Percentiles rank a stretch among this genome's conserved stretches.
Evolutionary conservation across 176 grass and related monocot species (phyloP).

Genomic region (Triticum monococcum): DNA sequence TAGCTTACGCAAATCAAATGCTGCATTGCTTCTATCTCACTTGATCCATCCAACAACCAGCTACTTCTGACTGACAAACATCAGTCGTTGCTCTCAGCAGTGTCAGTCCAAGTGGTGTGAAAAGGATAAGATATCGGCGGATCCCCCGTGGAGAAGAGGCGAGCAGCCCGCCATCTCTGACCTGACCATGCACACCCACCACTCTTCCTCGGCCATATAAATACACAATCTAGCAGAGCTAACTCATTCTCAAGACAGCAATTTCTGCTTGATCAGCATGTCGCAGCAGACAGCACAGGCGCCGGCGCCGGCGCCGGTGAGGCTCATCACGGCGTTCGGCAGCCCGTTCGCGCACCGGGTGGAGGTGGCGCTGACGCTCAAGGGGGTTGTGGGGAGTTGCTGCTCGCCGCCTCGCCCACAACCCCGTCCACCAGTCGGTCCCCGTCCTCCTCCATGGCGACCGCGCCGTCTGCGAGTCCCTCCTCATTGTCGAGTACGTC

Average conservation of each 20-base stretch:
- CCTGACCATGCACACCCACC: not conserved
- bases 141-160: not conserved
- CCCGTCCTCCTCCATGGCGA: slow-evolving; percentile 53
- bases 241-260: no score
- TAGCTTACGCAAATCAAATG: no score
- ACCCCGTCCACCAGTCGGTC: slow-evolving; percentile 6
- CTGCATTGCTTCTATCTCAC: no score
- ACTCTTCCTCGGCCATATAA: not conserved
- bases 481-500: slow-evolving; percentile 50
- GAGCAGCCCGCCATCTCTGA: not conserved
- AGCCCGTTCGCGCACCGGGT: not conserved
- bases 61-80: no score
- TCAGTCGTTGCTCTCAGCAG: not conserved
- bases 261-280: not conserved
- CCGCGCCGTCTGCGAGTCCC: slow-evolving; percentile 37
- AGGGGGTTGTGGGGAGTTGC: slow-evolving; percentile 32
- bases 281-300: not conserved
- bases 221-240: not conserved
- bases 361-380: not conserved
- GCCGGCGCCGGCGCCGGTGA: not conserved
- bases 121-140: no score
- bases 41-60: no score
- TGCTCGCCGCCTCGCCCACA: slow-evolving; percentile 15
- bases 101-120: not conserved
- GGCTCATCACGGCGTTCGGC: not conserved